Conservation (phyloP, 371 early-diverging fungal genomes). For the Zychaea mexicana region DNA sequence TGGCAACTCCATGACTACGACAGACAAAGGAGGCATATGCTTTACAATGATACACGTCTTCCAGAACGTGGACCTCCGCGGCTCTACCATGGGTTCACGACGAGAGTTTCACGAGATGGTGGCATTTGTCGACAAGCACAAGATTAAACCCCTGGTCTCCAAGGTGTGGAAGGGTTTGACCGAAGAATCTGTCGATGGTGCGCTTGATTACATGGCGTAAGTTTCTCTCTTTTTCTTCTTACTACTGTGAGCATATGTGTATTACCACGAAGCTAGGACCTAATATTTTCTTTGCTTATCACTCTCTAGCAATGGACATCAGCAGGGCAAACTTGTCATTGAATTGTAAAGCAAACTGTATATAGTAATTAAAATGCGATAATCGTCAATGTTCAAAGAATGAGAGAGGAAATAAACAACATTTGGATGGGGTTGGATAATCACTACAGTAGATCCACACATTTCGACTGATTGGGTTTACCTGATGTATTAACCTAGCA, state of each 20-base stretch:
- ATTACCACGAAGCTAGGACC: too few relatives aligned
- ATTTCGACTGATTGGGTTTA: too few relatives aligned
- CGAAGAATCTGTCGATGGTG: conserved; percentile 45
- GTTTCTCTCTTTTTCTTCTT: not conserved
- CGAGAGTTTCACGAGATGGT: conserved; percentile 68
- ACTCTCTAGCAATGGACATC: conserved; percentile 4
- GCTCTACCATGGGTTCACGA: conserved; percentile 71
- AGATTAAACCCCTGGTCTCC: conserved; percentile 64
- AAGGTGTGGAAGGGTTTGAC: conserved; percentile 56
- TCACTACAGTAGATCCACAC: too few relatives aligned
- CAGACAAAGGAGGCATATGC: conserved; percentile 34
- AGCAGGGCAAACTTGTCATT: conserved; percentile 8
- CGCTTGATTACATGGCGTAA: conserved; percentile 61
- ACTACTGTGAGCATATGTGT: not conserved
- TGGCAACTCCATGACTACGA: conserved; percentile 7
- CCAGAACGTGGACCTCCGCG: conserved; percentile 60
- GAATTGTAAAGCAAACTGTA: not conserved
- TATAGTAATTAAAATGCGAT: too few relatives aligned
- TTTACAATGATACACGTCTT: conserved; percentile 54
- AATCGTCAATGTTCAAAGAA: too few relatives aligned
- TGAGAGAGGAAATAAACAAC: too few relatives aligned
- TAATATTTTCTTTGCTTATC: too few relatives aligned
- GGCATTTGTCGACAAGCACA: conserved; percentile 56
- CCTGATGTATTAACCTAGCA: too few relatives aligned
- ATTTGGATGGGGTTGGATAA: too few relatives aligned